Evolutionary conservation across 2,329 filamentous ascomycete species (phyloP).

Genomic region (Trichoderma sp.): DNA sequence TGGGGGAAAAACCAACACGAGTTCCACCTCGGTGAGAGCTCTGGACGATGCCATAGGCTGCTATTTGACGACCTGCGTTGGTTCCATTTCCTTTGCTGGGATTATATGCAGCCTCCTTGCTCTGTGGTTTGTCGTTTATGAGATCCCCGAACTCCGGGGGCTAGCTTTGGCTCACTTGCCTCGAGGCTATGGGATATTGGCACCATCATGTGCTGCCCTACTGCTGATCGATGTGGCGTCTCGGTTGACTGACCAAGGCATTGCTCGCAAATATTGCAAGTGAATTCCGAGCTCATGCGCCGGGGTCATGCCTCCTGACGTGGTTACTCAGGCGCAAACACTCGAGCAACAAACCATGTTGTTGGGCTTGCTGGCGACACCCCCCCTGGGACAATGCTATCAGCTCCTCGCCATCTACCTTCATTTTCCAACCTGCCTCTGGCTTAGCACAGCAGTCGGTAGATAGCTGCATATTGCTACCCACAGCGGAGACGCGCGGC

Average conservation of each 20-base stretch:
- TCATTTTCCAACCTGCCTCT: neutral
- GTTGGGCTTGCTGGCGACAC: conserved; percentile 4
- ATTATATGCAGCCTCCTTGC: conserved; percentile 2
- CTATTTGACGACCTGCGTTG: neutral
- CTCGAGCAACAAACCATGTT: neutral
- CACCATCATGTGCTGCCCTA: neutral
- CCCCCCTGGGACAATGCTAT: neutral
- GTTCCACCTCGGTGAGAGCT: conserved; percentile 21
- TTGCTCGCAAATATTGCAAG: neutral
- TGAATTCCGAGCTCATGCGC: neutral
- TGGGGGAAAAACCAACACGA: conserved; percentile 9
- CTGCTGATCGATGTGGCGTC: neutral
- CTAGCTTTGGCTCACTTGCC: conserved; percentile 1
- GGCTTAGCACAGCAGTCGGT: neutral
- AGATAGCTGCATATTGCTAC: neutral
- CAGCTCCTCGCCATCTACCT: neutral
- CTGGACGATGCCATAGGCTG: conserved; percentile 12
- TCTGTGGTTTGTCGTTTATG: neutral
- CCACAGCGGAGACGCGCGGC: neutral
- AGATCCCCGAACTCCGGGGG: neutral
- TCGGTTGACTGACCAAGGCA: neutral
- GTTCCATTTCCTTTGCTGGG: conserved; percentile 14
- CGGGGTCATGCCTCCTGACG: neutral
- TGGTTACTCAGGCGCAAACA: conserved; percentile 1
- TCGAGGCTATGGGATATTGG: conserved; percentile 3